These are phyloP conservation scores for Beta macrorhiza DNA, from an alignment of 179 eudicot genomes.

Conservation along the genomic window DNA sequence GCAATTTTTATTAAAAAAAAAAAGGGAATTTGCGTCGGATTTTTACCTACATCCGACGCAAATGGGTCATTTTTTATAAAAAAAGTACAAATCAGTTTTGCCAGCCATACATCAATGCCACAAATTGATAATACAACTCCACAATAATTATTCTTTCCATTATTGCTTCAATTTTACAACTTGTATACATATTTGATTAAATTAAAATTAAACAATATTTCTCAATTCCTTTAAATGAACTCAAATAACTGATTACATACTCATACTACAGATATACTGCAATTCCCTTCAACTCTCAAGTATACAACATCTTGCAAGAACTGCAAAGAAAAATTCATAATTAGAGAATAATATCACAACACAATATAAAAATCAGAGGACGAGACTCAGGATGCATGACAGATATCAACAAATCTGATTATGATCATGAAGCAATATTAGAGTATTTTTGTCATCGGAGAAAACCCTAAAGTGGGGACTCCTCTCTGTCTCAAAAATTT, in stretches of 20 bases:
- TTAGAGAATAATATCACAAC: not conserved
- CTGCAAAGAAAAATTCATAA: conserved; percentile 40
- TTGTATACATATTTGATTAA: too few species aligned
- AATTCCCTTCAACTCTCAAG: conserved; percentile 46
- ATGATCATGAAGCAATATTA: conserved; percentile 77
- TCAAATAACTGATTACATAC: conserved; percentile 62
- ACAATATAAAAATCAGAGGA: too few species aligned
- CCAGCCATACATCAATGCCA: too few species aligned
- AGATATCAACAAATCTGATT: conserved; percentile 52
- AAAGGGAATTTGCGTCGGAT: too few species aligned
- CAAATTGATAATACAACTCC: too few species aligned
- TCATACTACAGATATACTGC: conserved; percentile 44
- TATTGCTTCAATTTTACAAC: too few species aligned
- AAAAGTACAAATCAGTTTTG: too few species aligned
- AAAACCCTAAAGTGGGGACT: conserved; percentile 80
- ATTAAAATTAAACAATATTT: too few species aligned
- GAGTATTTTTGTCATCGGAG: conserved; percentile 80
- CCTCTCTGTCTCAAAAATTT: conserved; percentile 64
- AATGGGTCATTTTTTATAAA: too few species aligned
- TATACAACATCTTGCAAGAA: conserved; percentile 59
- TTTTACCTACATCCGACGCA: too few species aligned
- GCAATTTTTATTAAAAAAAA: too few species aligned
- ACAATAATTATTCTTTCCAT: too few species aligned
- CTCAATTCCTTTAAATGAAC: conserved; percentile 36
- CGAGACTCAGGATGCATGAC: conserved; percentile 33